These are phyloP conservation scores for Fusarium sp. DNA, from an alignment of 2,329 filamentous ascomycete species.

Conservation along the genomic window DNA sequence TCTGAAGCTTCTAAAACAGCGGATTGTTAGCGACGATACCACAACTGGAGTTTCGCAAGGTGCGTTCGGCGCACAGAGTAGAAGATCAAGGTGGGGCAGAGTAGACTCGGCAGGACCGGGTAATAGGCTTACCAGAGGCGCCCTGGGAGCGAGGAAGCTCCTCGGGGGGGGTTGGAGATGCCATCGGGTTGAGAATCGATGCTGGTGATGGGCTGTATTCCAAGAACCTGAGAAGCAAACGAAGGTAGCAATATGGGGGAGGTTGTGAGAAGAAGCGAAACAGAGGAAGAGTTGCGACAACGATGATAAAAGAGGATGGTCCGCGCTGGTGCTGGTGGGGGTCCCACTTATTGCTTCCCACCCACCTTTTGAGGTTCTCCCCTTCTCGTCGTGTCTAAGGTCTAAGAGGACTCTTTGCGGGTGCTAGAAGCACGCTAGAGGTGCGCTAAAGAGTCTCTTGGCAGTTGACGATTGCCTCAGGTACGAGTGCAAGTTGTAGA, in stretches of 20 bases:
- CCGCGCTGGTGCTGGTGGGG: slow-evolving; percentile 45
- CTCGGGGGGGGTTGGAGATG: slow-evolving; percentile 37
- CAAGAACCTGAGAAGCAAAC: slow-evolving; percentile 31
- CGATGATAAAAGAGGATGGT: slow-evolving; percentile 49
- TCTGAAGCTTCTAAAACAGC: slow-evolving; percentile 30
- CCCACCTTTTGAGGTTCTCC: slow-evolving; percentile 19
- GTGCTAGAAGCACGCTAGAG: slow-evolving; percentile 43
- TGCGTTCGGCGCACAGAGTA: slow-evolving; percentile 19
- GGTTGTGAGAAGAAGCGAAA: slow-evolving; percentile 44
- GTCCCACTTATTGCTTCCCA: slow-evolving; percentile 31
- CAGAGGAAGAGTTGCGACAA: slow-evolving; percentile 46
- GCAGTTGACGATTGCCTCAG: slow-evolving; percentile 31
- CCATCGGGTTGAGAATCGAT: slow-evolving; percentile 38
- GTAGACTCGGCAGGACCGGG: slow-evolving; percentile 47
- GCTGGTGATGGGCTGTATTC: slow-evolving; percentile 25
- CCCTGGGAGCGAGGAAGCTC: slow-evolving; percentile 41
- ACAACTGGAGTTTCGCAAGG: slow-evolving; percentile 17
- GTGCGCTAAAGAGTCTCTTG: slow-evolving; percentile 35
- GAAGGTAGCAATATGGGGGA: slow-evolving; percentile 33
- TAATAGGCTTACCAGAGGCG: slow-evolving; percentile 46
- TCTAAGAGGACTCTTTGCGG: slow-evolving; percentile 22
- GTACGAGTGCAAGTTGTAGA: slow-evolving; percentile 7
- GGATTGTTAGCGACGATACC: slow-evolving; percentile 42
- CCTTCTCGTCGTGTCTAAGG: slow-evolving; percentile 26
- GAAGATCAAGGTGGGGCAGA: slow-evolving; percentile 48